Conservation (phyloP, 164 flowering plant species). For the Vitis labrusca region DNA sequence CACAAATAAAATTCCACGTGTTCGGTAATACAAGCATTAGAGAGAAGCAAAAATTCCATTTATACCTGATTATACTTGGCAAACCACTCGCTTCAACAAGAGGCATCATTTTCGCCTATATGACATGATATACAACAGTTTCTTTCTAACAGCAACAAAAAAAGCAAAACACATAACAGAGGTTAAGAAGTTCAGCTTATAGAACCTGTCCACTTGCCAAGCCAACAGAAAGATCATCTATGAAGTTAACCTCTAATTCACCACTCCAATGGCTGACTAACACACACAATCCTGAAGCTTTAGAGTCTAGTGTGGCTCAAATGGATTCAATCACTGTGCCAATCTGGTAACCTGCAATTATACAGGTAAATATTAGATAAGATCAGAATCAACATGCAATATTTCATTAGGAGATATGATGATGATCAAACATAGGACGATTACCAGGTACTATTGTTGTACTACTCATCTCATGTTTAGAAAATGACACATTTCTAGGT, state of each 20-base stretch:
- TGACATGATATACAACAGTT: slow-evolving; percentile 8
- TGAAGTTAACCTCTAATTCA: slow-evolving; percentile 95
- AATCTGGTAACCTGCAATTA: slow-evolving; percentile 86
- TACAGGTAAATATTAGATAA: neutral
- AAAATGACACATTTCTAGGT: too few relatives aligned
- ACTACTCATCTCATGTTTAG: too few relatives aligned
- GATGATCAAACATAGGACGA: too few relatives aligned
- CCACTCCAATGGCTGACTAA: slow-evolving; percentile 98
- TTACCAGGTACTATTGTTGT: too few relatives aligned
- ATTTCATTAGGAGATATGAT: neutral
- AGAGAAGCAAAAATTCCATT: neutral
- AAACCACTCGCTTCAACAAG: slow-evolving; percentile 87
- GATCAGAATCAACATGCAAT: neutral
- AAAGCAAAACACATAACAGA: neutral
- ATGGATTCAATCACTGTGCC: slow-evolving; percentile 91
- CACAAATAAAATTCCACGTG: neutral
- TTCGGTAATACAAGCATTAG: too few relatives aligned
- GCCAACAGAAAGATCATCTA: slow-evolving; percentile 95
- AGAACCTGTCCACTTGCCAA: slow-evolving; percentile 94
- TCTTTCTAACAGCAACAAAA: neutral
- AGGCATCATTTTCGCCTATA: slow-evolving; percentile 93
- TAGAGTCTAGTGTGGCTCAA: slow-evolving; percentile 60
- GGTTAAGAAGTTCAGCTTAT: neutral
- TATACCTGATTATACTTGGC: slow-evolving; percentile 95
- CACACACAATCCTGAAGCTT: slow-evolving; percentile 98